Percentiles rank a stretch among this genome's conserved stretches.
Evolutionary conservation across 768 basidiomycete genomes (phyloP).

Genomic region (Pleurotus pulmonarius): DNA sequence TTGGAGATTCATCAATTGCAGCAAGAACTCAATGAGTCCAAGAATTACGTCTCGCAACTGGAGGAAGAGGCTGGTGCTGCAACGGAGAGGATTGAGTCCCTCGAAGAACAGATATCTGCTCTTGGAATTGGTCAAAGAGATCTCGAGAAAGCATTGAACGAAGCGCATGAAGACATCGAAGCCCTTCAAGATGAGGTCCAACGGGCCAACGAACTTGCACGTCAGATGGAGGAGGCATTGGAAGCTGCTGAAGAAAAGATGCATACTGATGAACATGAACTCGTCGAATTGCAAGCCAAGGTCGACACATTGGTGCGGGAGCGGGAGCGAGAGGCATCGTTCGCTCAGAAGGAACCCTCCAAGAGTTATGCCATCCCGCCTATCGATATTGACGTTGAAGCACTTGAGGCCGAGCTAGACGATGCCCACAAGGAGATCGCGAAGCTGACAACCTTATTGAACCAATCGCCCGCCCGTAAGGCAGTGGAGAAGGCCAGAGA

Average conservation of each 20-base stretch:
- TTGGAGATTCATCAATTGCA: slow-evolving; percentile 20
- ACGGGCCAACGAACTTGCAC: slow-evolving; percentile 49
- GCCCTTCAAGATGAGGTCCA: slow-evolving; percentile 49
- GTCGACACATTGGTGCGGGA: slow-evolving; percentile 58
- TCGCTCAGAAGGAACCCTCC: slow-evolving; percentile 14
- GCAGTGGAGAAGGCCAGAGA: slow-evolving; percentile 79
- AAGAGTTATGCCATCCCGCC: slow-evolving; percentile 23
- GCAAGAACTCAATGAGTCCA: slow-evolving; percentile 44
- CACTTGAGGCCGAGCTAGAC: slow-evolving; percentile 73
- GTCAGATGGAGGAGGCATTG: slow-evolving; percentile 74
- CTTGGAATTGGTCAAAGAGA: slow-evolving; percentile 34
- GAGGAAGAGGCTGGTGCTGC: slow-evolving; percentile 55
- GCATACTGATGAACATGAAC: slow-evolving; percentile 51
- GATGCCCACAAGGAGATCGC: slow-evolving; percentile 75
- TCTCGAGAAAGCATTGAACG: slow-evolving; percentile 38
- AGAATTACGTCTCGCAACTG: slow-evolving; percentile 52
- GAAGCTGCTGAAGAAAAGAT: slow-evolving; percentile 74
- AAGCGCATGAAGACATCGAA: slow-evolving; percentile 45
- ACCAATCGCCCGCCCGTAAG: slow-evolving; percentile 70
- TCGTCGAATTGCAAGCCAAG: slow-evolving; percentile 48
- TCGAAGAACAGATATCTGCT: slow-evolving; percentile 52
- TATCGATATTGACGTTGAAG: slow-evolving; percentile 56
- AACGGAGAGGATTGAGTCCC: slow-evolving; percentile 46
- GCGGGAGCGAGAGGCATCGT: slow-evolving; percentile 19
- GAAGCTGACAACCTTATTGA: slow-evolving; percentile 58